These are phyloP conservation scores for Stagonosporopsis vannaccii DNA, from an alignment of 2,329 filamentous ascomycete species.

Conservation along the genomic window DNA sequence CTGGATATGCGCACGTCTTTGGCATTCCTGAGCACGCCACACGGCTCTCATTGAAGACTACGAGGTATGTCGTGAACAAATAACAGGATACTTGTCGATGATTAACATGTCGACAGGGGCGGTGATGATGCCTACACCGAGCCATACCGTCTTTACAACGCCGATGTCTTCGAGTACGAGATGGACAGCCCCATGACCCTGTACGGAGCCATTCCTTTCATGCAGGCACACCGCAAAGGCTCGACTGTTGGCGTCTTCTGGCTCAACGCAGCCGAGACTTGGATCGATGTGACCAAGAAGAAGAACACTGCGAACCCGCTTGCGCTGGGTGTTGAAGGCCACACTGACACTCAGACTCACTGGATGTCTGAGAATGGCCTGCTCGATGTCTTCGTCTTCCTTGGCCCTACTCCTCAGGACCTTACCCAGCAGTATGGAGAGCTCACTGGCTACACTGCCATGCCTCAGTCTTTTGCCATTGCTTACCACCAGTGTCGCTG, in stretches of 20 bases:
- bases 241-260: slow-evolving; percentile 97
- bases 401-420: slow-evolving; percentile 85
- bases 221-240: slow-evolving; percentile 94
- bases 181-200: slow-evolving; percentile 98
- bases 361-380: slow-evolving; percentile 95
- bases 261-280: slow-evolving; percentile 96
- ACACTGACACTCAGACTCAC: slow-evolving; percentile 84
- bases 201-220: slow-evolving; percentile 95
- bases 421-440: slow-evolving; percentile 84
- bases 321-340: slow-evolving; percentile 72
- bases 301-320: slow-evolving; percentile 78
- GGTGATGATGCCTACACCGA: slow-evolving; percentile 85
- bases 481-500: slow-evolving; percentile 97
- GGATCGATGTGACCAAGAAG: slow-evolving; percentile 90
- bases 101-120: slow-evolving; percentile 58
- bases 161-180: slow-evolving; percentile 97
- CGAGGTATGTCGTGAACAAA: slow-evolving; percentile 61
- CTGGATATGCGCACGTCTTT: slow-evolving; percentile 89
- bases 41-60: slow-evolving; percentile 86
- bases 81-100: neutral
- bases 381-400: slow-evolving; percentile 91
- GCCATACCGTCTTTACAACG: slow-evolving; percentile 94
- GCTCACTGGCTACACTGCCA: slow-evolving; percentile 87
- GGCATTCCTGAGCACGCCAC: slow-evolving; percentile 94
- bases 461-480: slow-evolving; percentile 91